Conservation (phyloP, 2,329 filamentous ascomycete species). For the Fusarium circinatum region DNA sequence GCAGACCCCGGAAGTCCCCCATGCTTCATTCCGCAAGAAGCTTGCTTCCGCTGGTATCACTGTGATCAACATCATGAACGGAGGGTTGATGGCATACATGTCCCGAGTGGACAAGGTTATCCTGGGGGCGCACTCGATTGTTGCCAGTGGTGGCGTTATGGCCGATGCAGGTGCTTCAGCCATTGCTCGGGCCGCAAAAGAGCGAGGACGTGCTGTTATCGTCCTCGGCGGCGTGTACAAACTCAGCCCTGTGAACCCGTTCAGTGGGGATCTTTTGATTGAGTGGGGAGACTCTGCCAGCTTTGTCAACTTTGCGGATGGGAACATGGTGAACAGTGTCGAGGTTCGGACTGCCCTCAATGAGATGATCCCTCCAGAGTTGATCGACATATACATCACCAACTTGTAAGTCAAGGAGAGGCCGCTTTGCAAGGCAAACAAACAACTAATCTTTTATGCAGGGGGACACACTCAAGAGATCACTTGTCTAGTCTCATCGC, state of each 20-base stretch:
- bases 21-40: slow-evolving; percentile 76
- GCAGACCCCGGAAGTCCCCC: slow-evolving; percentile 52
- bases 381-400: slow-evolving; percentile 85
- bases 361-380: slow-evolving; percentile 82
- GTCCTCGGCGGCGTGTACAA: slow-evolving; percentile 94
- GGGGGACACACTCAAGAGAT: slow-evolving; percentile 74
- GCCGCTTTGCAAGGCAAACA: not conserved
- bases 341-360: slow-evolving; percentile 82
- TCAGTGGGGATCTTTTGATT: slow-evolving; percentile 82
- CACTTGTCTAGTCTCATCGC: slow-evolving; percentile 78
- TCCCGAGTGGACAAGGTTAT: slow-evolving; percentile 95
- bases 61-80: slow-evolving; percentile 86
- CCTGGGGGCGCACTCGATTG: slow-evolving; percentile 84
- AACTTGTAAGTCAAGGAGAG: slow-evolving; percentile 64
- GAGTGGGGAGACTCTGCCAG: slow-evolving; percentile 86
- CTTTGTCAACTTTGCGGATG: slow-evolving; percentile 82
- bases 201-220: slow-evolving; percentile 84
- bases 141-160: slow-evolving; percentile 87
- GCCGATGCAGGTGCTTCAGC: slow-evolving; percentile 85
- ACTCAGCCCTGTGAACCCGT: slow-evolving; percentile 88
- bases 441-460: slow-evolving; percentile 42
- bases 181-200: slow-evolving; percentile 85
- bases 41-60: slow-evolving; percentile 81
- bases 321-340: slow-evolving; percentile 79
- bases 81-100: slow-evolving; percentile 92